Evolutionary conservation across 352 stramenopile genomes (phyloP), one percentile per base, ranked within the genome.

Genomic region (Phytophthora rubi): DNA sequence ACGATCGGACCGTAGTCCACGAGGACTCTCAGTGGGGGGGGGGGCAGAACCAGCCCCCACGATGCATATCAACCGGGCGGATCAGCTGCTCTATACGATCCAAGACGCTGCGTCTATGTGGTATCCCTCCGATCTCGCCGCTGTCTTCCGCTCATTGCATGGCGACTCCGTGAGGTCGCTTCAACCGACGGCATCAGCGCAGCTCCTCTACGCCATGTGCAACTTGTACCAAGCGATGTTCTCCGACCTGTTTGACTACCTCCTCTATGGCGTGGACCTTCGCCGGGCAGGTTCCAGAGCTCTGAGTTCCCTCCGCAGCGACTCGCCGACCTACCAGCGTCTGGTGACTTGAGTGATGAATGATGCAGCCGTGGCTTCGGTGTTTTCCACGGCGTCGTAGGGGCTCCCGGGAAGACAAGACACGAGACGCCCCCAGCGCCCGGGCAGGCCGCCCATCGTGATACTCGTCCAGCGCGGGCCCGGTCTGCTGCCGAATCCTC

Each of bases 1-100:
- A 42, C 33, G 33, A 58, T 6, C 33, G 59, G 2, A 65, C 21
- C 13, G 59, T 59, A 4, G 5, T 65, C 0, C 47, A 59, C 16
- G 48, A 59, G 3, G 59, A 45, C 59, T 23, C 47, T 1, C 33
- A 33, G 23, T 58, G n/a, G n/a, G 33, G 21, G 23, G 33, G 23
- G 35, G 39, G 0, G 1, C 39, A 6, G 39, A 48, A 21, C 39
- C 39, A 3, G 39, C 39, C 13, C 42, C 42, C 2, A 12, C 39
- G 23, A 26, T 7, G 13, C 15, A 9, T 9, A 9, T n/a, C 6
- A 21, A 21, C 4, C 39, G 39, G 39, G 39, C 39, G 39, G 39
- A 48, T 48, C 39, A 21, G 12, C 21, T 48, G 39, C 39, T 48
- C 3, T 16, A n/a, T 4, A 16, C 16, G 3, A 48, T 48, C 4